These are phyloP conservation scores for Sonneratia caseolaris DNA, from an alignment of 345 rosid genomes.

Conservation along the genomic window DNA sequence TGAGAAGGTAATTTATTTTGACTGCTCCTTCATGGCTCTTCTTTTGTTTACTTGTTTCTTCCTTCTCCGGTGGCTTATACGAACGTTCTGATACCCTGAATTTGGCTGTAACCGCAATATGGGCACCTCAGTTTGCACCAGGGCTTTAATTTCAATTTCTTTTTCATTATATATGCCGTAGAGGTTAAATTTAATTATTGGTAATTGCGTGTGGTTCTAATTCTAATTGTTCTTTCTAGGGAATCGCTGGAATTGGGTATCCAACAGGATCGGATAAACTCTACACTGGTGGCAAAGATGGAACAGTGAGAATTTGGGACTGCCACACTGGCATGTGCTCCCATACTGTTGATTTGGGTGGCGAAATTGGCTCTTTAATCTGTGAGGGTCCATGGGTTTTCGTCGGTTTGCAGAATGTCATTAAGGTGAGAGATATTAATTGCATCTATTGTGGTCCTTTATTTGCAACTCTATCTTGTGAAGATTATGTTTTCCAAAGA, in stretches of 20 bases:
- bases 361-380: slow-evolving; percentile 37
- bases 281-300: slow-evolving; percentile 43
- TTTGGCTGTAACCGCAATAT: no score
- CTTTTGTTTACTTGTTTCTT: no score
- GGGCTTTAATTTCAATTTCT: no score
- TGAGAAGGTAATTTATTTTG: slow-evolving; percentile 15
- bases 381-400: slow-evolving; percentile 58
- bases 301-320: slow-evolving; percentile 40
- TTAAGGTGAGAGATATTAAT: slow-evolving; percentile 28
- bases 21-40: neutral
- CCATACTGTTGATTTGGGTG: slow-evolving; percentile 22
- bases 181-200: neutral
- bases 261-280: slow-evolving; percentile 49
- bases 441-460: neutral
- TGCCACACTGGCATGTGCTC: slow-evolving; percentile 41
- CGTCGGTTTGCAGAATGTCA: slow-evolving; percentile 37
- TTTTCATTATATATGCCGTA: no score
- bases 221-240: slow-evolving; percentile 11
- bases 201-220: neutral
- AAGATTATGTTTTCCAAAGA: neutral
- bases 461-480: no score
- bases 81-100: no score
- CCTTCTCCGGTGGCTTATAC: no score
- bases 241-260: slow-evolving; percentile 38
- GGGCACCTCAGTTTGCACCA: no score